Percentiles rank a stretch among this genome's conserved stretches.
These are phyloP conservation scores for Beauveria sp. DNA, from an alignment of 2,329 filamentous ascomycete genomes.

Conservation along the genomic window DNA sequence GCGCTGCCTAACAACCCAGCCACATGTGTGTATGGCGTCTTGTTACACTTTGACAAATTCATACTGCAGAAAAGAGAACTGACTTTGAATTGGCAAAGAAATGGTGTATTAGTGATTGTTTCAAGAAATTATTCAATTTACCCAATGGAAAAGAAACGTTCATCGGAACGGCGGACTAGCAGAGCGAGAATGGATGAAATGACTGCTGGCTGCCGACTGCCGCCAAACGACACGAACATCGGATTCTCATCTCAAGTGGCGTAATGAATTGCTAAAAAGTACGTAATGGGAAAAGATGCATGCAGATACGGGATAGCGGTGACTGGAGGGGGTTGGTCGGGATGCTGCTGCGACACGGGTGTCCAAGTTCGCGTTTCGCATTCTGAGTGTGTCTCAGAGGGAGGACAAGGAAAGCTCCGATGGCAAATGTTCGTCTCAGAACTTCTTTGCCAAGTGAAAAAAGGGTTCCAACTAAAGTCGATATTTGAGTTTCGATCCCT, in stretches of 20 bases:
- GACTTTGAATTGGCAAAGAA: neutral
- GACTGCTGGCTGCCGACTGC: neutral
- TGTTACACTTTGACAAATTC: conserved; percentile 3
- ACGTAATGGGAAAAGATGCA: neutral
- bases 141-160: neutral
- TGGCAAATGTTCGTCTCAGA: neutral
- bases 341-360: conserved; percentile 5
- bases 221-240: neutral
- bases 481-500: neutral
- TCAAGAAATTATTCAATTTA: neutral
- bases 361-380: conserved; percentile 1
- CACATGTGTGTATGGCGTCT: neutral
- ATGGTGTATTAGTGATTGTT: neutral
- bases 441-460: neutral
- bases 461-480: neutral
- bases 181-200: neutral
- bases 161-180: no score
- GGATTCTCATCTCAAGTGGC: neutral
- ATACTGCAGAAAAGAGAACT: neutral
- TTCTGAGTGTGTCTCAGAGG: conserved; percentile 3
- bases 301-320: neutral
- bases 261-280: neutral
- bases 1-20: neutral
- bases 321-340: neutral
- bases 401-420: neutral